These are phyloP conservation scores for Fragaria iinumae DNA, from an alignment of 306 rosid species.

Conservation along the genomic window DNA sequence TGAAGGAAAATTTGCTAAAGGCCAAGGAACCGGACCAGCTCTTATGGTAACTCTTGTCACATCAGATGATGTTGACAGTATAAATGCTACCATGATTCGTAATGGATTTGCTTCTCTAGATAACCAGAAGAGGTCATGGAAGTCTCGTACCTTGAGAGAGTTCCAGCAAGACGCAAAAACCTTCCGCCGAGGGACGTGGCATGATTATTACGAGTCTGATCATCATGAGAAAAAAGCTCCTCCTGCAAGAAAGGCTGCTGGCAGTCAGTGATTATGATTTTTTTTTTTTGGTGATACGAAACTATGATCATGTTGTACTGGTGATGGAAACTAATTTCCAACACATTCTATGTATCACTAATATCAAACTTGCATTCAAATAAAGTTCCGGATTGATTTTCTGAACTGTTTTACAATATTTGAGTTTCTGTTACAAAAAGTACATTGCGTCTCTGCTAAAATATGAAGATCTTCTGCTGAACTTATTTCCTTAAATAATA, in stretches of 20 bases:
- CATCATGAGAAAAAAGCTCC: too few species aligned
- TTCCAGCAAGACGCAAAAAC: slow-evolving; percentile 76
- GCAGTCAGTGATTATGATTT: background rate
- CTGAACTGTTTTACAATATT: background rate
- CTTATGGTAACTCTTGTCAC: slow-evolving; percentile 72
- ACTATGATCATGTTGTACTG: background rate
- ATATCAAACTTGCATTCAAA: background rate
- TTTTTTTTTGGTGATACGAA: too few species aligned
- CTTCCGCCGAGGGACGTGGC: slow-evolving; percentile 80
- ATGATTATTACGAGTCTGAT: slow-evolving; percentile 61
- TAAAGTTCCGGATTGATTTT: background rate
- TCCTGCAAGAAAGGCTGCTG: background rate
- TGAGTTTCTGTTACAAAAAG: background rate
- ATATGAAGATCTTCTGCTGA: background rate
- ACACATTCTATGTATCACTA: background rate
- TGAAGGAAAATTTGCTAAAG: slow-evolving; percentile 71
- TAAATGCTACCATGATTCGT: slow-evolving; percentile 45
- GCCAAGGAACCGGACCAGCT: slow-evolving; percentile 82
- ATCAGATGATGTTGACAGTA: slow-evolving; percentile 67
- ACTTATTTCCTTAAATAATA: background rate
- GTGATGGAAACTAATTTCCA: background rate
- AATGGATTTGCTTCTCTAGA: slow-evolving; percentile 88
- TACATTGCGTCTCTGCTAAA: too few species aligned
- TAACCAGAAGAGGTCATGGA: slow-evolving; percentile 45
- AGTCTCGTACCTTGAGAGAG: slow-evolving; percentile 2